phyloP scores from a whole-genome alignment of 164 flowering plant species.

The Litsea cubeba region DNA sequence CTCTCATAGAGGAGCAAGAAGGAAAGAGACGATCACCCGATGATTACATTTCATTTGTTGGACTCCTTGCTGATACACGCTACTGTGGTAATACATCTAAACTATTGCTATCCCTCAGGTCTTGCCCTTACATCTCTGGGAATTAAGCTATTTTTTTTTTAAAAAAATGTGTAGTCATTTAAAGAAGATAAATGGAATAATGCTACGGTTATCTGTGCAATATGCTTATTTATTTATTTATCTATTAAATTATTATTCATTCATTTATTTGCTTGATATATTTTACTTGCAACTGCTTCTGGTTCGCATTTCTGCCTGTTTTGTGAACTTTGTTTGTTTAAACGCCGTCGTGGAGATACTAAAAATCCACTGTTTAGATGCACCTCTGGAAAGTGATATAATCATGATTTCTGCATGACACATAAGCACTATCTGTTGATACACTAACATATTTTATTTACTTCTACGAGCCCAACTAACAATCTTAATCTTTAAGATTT shows the following conservation, averaged over 20 bases:
- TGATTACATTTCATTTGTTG: conserved; percentile 85
- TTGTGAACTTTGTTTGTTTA: no score
- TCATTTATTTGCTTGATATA: background rate
- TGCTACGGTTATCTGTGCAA: no score
- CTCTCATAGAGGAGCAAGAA: conserved; percentile 84
- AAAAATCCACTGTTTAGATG: no score
- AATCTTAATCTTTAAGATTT: background rate
- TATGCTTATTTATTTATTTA: no score
- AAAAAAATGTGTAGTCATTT: background rate
- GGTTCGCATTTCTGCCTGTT: no score
- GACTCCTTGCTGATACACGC: conserved; percentile 85
- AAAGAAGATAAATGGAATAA: no score
- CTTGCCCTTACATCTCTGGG: background rate
- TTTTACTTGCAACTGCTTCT: background rate
- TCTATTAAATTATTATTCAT: background rate
- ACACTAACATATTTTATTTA: no score
- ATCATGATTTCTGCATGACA: no score
- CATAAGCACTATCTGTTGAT: no score
- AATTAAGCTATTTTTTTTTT: background rate
- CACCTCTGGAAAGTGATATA: no score
- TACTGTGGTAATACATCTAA: conserved; percentile 60
- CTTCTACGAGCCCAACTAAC: no score
- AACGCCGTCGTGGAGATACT: no score
- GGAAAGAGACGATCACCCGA: conserved; percentile 52
- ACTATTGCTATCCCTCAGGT: background rate